Base-by-base conservation (phyloP, 345 rosid species). In the Geranium rotundifolium region DNA sequence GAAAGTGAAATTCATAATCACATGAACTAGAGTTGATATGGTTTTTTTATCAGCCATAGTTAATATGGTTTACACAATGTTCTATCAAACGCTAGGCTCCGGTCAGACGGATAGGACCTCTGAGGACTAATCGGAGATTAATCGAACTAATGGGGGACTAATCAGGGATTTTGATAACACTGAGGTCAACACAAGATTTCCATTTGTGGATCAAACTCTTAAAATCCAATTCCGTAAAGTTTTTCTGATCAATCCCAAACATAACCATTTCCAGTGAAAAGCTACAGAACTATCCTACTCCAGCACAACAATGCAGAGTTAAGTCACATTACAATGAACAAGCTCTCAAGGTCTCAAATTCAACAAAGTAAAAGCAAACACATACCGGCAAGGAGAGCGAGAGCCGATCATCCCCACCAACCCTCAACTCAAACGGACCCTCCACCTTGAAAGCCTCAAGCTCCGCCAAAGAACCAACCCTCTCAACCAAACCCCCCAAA, bases 391-490 rank as follows among this genome's bases (percentile, higher is more conserved):
- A 71, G 20, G 60, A 15, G 58, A 89, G 77, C 7, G 88, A 80
- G 67, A 85, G 72, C 8, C 23, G 66, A 54, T 71, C 68, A 67
- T 66, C 69, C 18, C 75, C 78, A 16, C 60, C 68, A 14, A 81
- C 81, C 65, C 72, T 76, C 62, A 89, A 64, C 80, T 81, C 92
- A 61, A 85, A 73, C 19, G 90, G 92, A 65, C 96, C 96, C 30
- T 81, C 76, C 71, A 86, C 37, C 55, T 81, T 72, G 62, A 84
- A 55, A 49, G 87, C 65, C 59, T 67, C 76, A 18, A 89, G 80
- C 20, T 66, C 68, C n/a, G 82, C 70, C 8, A 27, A 9, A 19
- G 84, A 73, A 30, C 82, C 79, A 49, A 73, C 60, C 60, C 74
- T 72, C 39, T 34, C 59, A 9, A 81, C 74, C 17, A 77, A 63